A percentile compares a stretch with the other conserved stretches of the same genome.
phyloP scores from a whole-genome alignment of 306 rosid species.

The Ammopiptanthus mongolicus region DNA sequence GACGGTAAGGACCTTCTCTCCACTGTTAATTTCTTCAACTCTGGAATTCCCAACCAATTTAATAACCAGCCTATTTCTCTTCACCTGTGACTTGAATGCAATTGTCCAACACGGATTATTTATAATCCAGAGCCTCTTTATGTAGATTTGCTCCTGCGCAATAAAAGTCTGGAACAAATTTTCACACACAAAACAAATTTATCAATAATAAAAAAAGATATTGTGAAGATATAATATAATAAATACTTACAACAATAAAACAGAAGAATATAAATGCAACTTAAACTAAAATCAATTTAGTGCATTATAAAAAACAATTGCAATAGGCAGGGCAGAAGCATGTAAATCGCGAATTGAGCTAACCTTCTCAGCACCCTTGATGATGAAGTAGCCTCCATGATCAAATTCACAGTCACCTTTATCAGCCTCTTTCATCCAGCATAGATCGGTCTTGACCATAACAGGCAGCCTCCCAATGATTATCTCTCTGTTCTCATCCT shows the following conservation, averaged over 20 bases:
- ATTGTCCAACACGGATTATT: constrained; percentile 60
- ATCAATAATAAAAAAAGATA: neutral
- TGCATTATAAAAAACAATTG: too few relatives aligned
- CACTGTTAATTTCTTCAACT: constrained; percentile 50
- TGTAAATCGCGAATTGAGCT: neutral
- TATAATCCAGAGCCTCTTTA: constrained; percentile 71
- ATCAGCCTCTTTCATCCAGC: constrained; percentile 75
- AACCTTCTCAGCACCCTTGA: constrained; percentile 97
- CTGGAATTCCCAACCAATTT: constrained; percentile 48
- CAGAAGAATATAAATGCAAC: neutral
- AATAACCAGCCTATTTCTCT: constrained; percentile 70
- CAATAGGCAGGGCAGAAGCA: too few relatives aligned
- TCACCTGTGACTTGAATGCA: constrained; percentile 60
- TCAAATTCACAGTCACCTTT: constrained; percentile 85
- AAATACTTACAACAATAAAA: neutral
- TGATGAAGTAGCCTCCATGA: constrained; percentile 82
- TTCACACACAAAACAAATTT: neutral
- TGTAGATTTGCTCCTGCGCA: constrained; percentile 80
- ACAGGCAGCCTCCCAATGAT: constrained; percentile 79
- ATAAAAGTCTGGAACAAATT: constrained; percentile 69
- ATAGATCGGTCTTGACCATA: constrained; percentile 87
- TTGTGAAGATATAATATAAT: neutral
- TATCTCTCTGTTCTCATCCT: constrained; percentile 47
- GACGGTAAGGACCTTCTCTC: constrained; percentile 64
- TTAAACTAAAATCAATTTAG: neutral